Evolutionary conservation across 2,329 filamentous ascomycete species (phyloP).

Genomic region (Pseudogymnoascus sp.): DNA sequence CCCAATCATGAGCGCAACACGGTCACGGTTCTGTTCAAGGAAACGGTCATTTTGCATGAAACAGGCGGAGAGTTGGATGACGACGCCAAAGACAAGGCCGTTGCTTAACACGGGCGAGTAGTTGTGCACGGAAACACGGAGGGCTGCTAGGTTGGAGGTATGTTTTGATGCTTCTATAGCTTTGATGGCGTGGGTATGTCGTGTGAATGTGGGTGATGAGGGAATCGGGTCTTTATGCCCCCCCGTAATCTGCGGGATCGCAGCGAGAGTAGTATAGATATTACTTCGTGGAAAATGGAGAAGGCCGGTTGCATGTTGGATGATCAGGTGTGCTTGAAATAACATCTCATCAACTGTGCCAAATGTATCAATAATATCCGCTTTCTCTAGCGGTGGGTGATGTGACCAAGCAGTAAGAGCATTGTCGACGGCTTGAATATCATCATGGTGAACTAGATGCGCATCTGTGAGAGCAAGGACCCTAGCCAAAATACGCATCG

Average conservation of each 20-base stretch:
- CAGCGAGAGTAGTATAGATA: conserved; percentile 6
- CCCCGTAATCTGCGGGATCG: conserved; percentile 1
- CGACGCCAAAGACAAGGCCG: conserved; percentile 43
- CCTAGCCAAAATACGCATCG: conserved; percentile 68
- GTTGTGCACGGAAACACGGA: conserved; percentile 33
- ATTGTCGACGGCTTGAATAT: conserved; percentile 47
- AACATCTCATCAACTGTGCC: conserved; percentile 80
- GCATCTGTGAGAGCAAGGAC: conserved; percentile 49
- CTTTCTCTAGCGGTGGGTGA: conserved; percentile 69
- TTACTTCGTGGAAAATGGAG: not conserved
- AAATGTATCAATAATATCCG: conserved; percentile 59
- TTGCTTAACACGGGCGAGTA: conserved; percentile 50
- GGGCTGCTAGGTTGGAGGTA: conserved; percentile 40
- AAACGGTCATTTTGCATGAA: conserved; percentile 34
- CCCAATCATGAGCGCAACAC: conserved; percentile 47
- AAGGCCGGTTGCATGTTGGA: conserved; percentile 28
- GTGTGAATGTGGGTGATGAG: conserved; percentile 1
- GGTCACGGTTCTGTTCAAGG: conserved; percentile 38
- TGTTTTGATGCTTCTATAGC: conserved; percentile 51
- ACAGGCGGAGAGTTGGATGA: conserved; percentile 50
- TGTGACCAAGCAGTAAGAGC: conserved; percentile 69
- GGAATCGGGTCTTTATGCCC: conserved; percentile 9
- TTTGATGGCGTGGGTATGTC: conserved; percentile 43
- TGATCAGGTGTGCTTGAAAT: conserved; percentile 84
- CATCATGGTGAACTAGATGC: conserved; percentile 42